A percentile compares a stretch with the other conserved stretches of the same genome.
phyloP scores from a whole-genome alignment of 129 eudicot genomes.

The Apium graveolens region DNA sequence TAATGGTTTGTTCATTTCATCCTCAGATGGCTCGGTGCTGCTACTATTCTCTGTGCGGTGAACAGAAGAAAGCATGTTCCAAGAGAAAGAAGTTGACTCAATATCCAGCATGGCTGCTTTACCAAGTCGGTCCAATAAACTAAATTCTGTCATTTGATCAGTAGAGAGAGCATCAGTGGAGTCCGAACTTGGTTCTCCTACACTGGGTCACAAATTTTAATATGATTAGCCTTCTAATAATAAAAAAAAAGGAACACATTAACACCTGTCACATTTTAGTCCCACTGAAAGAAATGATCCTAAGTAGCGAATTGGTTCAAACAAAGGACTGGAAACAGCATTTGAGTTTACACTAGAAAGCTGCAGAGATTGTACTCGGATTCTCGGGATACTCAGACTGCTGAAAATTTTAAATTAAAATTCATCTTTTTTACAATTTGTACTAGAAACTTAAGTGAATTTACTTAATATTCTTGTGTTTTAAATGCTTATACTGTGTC shows the following conservation, averaged over 20 bases:
- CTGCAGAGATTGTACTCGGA: too few relatives aligned
- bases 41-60: constrained; percentile 86
- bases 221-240: background rate
- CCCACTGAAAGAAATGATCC: background rate
- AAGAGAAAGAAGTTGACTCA: constrained; percentile 71
- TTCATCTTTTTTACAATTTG: too few relatives aligned
- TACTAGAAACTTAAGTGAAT: too few relatives aligned
- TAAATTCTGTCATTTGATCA: constrained; percentile 62
- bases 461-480: too few relatives aligned
- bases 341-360: background rate
- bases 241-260: background rate
- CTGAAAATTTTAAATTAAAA: too few relatives aligned
- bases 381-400: too few relatives aligned
- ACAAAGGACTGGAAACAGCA: background rate
- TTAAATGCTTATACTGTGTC: too few relatives aligned
- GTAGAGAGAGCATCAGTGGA: constrained; percentile 26
- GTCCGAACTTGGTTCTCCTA: constrained; percentile 49
- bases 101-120: constrained; percentile 79
- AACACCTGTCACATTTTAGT: background rate
- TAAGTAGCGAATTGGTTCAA: background rate
- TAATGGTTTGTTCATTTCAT: constrained; percentile 66
- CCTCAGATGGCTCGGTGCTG: constrained; percentile 79
- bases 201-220: constrained; percentile 33
- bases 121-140: constrained; percentile 87
- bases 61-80: constrained; percentile 94